These are phyloP conservation scores for Penicillium griseofulvum DNA, from an alignment of 2,329 filamentous ascomycete species.

Conservation along the genomic window DNA sequence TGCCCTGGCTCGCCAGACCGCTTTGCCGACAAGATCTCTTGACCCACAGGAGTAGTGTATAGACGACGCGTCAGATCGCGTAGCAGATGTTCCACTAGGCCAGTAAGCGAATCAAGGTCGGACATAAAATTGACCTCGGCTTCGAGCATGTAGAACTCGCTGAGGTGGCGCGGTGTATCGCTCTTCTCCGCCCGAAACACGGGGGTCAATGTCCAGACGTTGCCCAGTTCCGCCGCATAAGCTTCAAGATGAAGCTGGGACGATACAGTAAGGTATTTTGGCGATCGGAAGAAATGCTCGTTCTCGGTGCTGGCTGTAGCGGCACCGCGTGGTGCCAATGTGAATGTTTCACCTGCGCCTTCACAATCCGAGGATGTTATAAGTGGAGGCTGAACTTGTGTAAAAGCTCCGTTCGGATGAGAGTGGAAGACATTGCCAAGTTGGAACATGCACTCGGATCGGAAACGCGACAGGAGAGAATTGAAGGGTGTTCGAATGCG, in stretches of 20 bases:
- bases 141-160: constrained; percentile 99
- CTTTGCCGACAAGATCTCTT: constrained; percentile 55
- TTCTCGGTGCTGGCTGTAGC: constrained; percentile 32
- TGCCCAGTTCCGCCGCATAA: constrained; percentile 79
- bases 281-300: constrained; percentile 71
- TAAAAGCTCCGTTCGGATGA: constrained; percentile 57
- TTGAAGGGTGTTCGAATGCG: constrained; percentile 79
- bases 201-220: constrained; percentile 90
- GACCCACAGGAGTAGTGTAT: constrained; percentile 50
- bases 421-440: constrained; percentile 71
- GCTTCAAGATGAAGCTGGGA: constrained; percentile 93
- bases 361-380: constrained; percentile 98
- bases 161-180: constrained; percentile 88
- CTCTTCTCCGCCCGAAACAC: constrained; percentile 92
- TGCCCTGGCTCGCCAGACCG: constrained; percentile 43
- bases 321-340: constrained; percentile 54
- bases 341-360: constrained; percentile 91
- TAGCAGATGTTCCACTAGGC: constrained; percentile 76
- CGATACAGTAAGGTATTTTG: constrained; percentile 96
- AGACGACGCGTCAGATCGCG: constrained; percentile 54
- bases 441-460: constrained; percentile 73
- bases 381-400: constrained; percentile 81
- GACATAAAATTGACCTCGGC: constrained; percentile 80
- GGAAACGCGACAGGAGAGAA: constrained; percentile 73
- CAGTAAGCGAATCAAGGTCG: constrained; percentile 68